These are phyloP conservation scores for Skeletonema tropicum DNA, from an alignment of 108 stramenopile genomes.

Conservation along the genomic window DNA sequence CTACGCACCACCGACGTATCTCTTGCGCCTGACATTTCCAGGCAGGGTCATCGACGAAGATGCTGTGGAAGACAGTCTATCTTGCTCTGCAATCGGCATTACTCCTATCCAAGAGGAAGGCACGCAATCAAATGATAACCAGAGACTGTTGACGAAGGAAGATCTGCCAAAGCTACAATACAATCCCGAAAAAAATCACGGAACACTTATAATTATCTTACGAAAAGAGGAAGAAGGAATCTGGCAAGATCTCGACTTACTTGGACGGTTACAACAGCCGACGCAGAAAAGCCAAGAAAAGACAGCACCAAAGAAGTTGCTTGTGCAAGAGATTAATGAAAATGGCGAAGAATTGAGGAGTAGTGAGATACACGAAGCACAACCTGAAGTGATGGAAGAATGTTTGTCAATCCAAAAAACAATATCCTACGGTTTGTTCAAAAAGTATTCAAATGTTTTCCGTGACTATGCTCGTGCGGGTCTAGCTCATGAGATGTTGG, in stretches of 20 bases:
- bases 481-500: slow-evolving; percentile 79
- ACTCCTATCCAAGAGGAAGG: background rate
- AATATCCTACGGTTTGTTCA: slow-evolving; percentile 72
- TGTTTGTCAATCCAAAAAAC: slow-evolving; percentile 24
- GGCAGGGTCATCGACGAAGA: slow-evolving; percentile 46
- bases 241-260: slow-evolving; percentile 76
- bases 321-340: slow-evolving; percentile 20
- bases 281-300: slow-evolving; percentile 8
- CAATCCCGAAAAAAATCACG: slow-evolving; percentile 48
- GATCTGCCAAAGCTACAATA: slow-evolving; percentile 51
- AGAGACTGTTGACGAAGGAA: slow-evolving; percentile 32
- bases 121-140: background rate
- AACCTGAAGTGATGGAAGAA: slow-evolving; percentile 20
- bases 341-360: slow-evolving; percentile 8
- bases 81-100: background rate
- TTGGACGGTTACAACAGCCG: slow-evolving; percentile 72
- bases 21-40: slow-evolving; percentile 67
- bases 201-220: slow-evolving; percentile 38
- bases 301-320: slow-evolving; percentile 7
- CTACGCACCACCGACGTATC: slow-evolving; percentile 68
- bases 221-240: slow-evolving; percentile 63
- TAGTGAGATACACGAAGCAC: slow-evolving; percentile 17
- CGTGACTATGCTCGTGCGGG: slow-evolving; percentile 76
- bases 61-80: slow-evolving; percentile 26
- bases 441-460: slow-evolving; percentile 73